Evolutionary conservation across 306 rosid species (phyloP).

Genomic region (Dalbergia oliveri): DNA sequence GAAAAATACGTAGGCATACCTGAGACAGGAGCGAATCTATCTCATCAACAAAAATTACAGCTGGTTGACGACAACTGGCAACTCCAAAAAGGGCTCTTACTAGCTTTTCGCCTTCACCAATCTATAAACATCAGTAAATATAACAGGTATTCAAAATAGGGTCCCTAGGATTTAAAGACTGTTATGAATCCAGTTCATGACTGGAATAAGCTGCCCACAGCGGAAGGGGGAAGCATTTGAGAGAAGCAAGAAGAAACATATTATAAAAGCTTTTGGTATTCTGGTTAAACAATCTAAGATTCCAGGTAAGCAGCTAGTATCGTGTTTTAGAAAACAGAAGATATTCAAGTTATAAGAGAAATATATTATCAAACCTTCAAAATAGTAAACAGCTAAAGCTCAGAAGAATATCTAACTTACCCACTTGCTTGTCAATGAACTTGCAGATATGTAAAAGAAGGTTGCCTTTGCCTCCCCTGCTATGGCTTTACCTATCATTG

Average conservation of each 20-base stretch:
- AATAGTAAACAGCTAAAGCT: conserved; percentile 34
- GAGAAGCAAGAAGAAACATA: conserved; percentile 25
- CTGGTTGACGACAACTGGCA: conserved; percentile 98
- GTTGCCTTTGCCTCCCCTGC: conserved; percentile 99
- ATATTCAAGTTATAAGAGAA: conserved; percentile 10
- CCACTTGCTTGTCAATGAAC: conserved; percentile 98
- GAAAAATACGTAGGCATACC: conserved; percentile 61
- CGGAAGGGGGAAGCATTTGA: conserved; percentile 35
- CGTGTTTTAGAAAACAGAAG: conserved; percentile 8
- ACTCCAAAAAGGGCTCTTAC: conserved; percentile 96
- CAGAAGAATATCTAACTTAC: conserved; percentile 59
- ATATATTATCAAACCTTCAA: conserved; percentile 16
- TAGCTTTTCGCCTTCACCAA: conserved; percentile 99
- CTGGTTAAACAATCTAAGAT: conserved; percentile 32
- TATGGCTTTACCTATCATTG: conserved; percentile 99
- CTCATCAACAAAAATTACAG: conserved; percentile 98
- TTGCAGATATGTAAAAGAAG: conserved; percentile 95
- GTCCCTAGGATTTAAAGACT: conserved; percentile 30
- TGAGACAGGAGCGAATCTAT: conserved; percentile 98
- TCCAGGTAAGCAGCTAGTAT: conserved; percentile 26
- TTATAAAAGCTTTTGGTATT: conserved; percentile 25
- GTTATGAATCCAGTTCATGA: conserved; percentile 20
- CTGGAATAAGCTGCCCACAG: conserved; percentile 26
- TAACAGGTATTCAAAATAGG: conserved; percentile 29
- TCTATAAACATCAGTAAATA: conserved; percentile 59